A percentile compares a stretch with the other conserved stretches of the same genome.
Evolutionary conservation across 345 rosid genomes (phyloP).

Genomic region (Stellera chamaejasme): DNA sequence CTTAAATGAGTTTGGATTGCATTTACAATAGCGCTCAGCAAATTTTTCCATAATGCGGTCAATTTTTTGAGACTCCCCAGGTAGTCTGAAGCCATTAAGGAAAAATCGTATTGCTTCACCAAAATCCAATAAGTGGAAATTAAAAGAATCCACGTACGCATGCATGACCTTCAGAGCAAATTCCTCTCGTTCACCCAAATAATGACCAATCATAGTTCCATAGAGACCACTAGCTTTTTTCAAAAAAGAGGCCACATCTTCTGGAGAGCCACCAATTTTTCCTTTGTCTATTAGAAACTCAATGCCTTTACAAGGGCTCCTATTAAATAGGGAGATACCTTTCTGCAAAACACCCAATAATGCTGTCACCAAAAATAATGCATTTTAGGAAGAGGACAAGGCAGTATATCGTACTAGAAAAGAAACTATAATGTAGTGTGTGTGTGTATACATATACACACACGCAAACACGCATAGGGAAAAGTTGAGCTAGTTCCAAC

Average conservation of each 20-base stretch:
- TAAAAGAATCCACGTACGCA: slow-evolving; percentile 82
- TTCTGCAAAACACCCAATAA: slow-evolving; percentile 52
- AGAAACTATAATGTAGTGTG: too few relatives aligned
- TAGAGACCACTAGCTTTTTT: slow-evolving; percentile 57
- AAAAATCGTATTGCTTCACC: slow-evolving; percentile 82
- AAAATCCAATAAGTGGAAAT: slow-evolving; percentile 69
- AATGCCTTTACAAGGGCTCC: slow-evolving; percentile 77
- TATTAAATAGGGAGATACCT: slow-evolving; percentile 73
- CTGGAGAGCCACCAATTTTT: slow-evolving; percentile 67
- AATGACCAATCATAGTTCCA: slow-evolving; percentile 79
- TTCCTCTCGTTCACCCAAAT: slow-evolving; percentile 84
- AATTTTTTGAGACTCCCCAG: slow-evolving; percentile 93
- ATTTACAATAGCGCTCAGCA: slow-evolving; percentile 86
- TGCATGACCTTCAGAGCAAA: slow-evolving; percentile 80
- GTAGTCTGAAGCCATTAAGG: slow-evolving; percentile 76
- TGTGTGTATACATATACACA: too few relatives aligned
- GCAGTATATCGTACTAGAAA: background rate
- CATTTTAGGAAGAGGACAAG: background rate
- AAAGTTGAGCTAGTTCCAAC: too few relatives aligned
- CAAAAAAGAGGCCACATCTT: slow-evolving; percentile 73
- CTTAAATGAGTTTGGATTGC: slow-evolving; percentile 72
- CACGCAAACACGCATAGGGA: too few relatives aligned
- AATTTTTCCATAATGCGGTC: slow-evolving; percentile 93
- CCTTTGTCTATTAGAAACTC: slow-evolving; percentile 59
- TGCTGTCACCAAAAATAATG: slow-evolving; percentile 17